These are phyloP conservation scores for Talaromyces sp. DNA, from an alignment of 2,329 filamentous ascomycete species.

Conservation along the genomic window DNA sequence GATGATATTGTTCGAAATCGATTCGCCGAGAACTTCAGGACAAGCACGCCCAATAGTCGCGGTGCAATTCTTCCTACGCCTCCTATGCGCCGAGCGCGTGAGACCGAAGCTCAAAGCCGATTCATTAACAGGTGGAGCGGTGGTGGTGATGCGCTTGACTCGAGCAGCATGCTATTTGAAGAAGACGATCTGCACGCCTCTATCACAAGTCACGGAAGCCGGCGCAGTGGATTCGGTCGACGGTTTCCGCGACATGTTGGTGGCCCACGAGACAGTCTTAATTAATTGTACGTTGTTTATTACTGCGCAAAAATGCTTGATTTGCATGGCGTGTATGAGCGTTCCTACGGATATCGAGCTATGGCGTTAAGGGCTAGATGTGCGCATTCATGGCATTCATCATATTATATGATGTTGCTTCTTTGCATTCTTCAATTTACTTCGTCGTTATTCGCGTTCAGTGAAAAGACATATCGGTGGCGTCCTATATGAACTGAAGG, in stretches of 20 bases:
- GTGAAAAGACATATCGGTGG: no score
- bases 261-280: conserved; percentile 56
- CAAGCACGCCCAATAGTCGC: conserved; percentile 38
- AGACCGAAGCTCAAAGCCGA: conserved; percentile 41
- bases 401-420: not conserved
- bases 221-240: conserved; percentile 36
- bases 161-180: conserved; percentile 39
- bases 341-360: not conserved
- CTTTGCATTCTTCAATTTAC: not conserved
- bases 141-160: conserved; percentile 38
- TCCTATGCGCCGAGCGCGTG: conserved; percentile 28
- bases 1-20: conserved; percentile 29
- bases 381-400: not conserved
- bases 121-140: conserved; percentile 37
- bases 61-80: conserved; percentile 35
- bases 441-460: no score
- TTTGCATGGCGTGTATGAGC: not conserved
- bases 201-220: conserved; percentile 36
- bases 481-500: no score
- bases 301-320: not conserved
- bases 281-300: conserved; percentile 30
- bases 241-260: conserved; percentile 46
- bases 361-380: not conserved
- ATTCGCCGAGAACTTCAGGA: conserved; percentile 33
- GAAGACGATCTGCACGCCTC: conserved; percentile 40